Percentiles rank a stretch among this genome's conserved stretches.
Evolutionary conservation across 768 basidiomycete genomes (phyloP).

Genomic region (Suillus placidus): DNA sequence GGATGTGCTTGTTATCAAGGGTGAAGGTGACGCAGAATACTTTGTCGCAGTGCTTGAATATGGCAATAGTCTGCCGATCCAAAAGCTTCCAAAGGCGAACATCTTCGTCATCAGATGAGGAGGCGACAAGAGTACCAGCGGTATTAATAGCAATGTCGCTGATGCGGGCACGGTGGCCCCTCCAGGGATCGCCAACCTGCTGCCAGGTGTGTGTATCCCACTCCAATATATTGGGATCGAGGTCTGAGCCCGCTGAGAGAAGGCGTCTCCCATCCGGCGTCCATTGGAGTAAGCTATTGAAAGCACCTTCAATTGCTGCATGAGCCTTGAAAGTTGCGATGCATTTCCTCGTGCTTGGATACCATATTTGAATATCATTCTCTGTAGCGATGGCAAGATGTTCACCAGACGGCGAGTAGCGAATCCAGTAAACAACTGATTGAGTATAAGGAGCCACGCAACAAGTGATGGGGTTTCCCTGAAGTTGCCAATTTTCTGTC

Average conservation of each 20-base stretch:
- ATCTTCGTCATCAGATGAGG: not conserved
- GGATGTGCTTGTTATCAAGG: not conserved
- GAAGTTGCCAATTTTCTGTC: not conserved
- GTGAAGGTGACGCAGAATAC: not conserved
- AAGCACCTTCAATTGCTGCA: not conserved
- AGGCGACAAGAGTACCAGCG: not conserved
- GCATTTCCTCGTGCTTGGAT: not conserved
- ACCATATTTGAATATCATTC: not conserved
- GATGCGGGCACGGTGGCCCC: not conserved
- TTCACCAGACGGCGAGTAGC: not conserved
- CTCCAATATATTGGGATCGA: not conserved
- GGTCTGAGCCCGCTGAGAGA: not conserved
- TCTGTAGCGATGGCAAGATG: not conserved
- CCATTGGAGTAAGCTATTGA: not conserved
- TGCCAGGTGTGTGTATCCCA: not conserved
- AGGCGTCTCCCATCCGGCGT: not conserved
- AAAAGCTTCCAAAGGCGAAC: constrained; percentile 1
- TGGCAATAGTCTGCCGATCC: not conserved
- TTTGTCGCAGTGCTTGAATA: not conserved
- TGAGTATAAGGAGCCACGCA: not conserved
- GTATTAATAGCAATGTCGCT: not conserved
- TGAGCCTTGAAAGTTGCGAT: not conserved
- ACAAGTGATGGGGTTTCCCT: not conserved
- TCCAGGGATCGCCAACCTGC: not conserved
- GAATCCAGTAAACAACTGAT: not conserved